Conservation (phyloP, 1,284 basidiomycete genomes). For the Cutaneotrichosporon mucoides region DNA sequence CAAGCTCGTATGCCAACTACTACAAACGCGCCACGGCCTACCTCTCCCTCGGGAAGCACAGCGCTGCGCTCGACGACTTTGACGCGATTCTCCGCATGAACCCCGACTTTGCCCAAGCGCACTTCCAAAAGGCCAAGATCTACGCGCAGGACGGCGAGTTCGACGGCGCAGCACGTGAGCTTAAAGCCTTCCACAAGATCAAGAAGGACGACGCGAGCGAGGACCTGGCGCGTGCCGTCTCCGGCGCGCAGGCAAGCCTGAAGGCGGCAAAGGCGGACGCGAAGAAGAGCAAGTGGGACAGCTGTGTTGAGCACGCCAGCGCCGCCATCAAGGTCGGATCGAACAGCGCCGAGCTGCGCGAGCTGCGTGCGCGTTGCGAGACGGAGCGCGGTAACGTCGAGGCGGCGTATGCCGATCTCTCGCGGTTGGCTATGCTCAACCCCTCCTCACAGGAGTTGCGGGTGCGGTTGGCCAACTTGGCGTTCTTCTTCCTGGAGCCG, state of each 20-base stretch:
- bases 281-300: constrained; percentile 49
- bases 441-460: constrained; percentile 64
- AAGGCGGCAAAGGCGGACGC: constrained; percentile 36
- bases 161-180: constrained; percentile 4
- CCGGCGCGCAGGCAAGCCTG: constrained; percentile 5
- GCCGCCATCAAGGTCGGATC: constrained; percentile 67
- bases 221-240: constrained; percentile 52
- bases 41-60: constrained; percentile 68
- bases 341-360: constrained; percentile 64
- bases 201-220: constrained; percentile 55
- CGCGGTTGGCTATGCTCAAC: constrained; percentile 69
- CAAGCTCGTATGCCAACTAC: constrained; percentile 72
- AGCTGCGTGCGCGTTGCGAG: constrained; percentile 71
- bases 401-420: constrained; percentile 63
- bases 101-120: constrained; percentile 57
- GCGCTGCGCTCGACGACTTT: constrained; percentile 78
- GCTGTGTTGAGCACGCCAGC: constrained; percentile 69
- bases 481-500: constrained; percentile 69
- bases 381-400: constrained; percentile 74
- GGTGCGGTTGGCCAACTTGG: constrained; percentile 69
- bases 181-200: constrained; percentile 54
- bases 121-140: constrained; percentile 72
- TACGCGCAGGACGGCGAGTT: constrained; percentile 13
- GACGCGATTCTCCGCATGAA: constrained; percentile 74
- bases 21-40: constrained; percentile 91